Evolutionary conservation across 2,329 filamentous ascomycete species (phyloP).

Genomic region (Diaporthe eres): DNA sequence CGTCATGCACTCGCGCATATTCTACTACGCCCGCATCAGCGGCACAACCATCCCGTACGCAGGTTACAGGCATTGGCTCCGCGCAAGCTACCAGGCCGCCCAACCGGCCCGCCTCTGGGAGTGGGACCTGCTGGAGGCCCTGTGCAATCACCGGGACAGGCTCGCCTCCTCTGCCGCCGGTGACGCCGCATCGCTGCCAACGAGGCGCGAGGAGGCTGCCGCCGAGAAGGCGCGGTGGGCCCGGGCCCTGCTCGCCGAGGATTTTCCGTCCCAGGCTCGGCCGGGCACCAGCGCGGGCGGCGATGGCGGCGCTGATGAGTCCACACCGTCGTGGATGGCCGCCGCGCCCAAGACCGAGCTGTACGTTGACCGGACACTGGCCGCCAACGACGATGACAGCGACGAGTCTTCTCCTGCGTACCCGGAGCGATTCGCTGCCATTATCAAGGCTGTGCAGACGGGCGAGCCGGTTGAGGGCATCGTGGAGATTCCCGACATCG

Average conservation of each 20-base stretch:
- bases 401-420: conserved; percentile 66
- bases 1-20: conserved; percentile 54
- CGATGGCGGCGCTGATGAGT: conserved; percentile 27
- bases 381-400: conserved; percentile 42
- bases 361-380: conserved; percentile 57
- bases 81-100: conserved; percentile 51
- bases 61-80: conserved; percentile 77
- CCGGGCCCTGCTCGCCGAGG: conserved; percentile 29
- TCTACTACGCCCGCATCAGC: conserved; percentile 72
- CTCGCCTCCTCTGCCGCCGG: conserved; percentile 8
- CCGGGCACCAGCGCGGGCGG: background rate
- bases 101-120: conserved; percentile 45
- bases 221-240: conserved; percentile 38
- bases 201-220: conserved; percentile 23
- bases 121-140: conserved; percentile 41
- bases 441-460: conserved; percentile 86
- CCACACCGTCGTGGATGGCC: conserved; percentile 60
- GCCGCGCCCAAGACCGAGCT: conserved; percentile 64
- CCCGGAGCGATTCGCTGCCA: conserved; percentile 86
- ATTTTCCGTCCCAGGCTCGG: background rate
- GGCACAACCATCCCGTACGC: conserved; percentile 73
- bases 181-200: background rate
- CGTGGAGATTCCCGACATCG: conserved; percentile 84
- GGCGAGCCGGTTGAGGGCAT: conserved; percentile 90
- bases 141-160: conserved; percentile 45